Base-by-base conservation (phyloP, 192 early-diverging fungal genomes). In the Irineochytrium annulatum region DNA sequence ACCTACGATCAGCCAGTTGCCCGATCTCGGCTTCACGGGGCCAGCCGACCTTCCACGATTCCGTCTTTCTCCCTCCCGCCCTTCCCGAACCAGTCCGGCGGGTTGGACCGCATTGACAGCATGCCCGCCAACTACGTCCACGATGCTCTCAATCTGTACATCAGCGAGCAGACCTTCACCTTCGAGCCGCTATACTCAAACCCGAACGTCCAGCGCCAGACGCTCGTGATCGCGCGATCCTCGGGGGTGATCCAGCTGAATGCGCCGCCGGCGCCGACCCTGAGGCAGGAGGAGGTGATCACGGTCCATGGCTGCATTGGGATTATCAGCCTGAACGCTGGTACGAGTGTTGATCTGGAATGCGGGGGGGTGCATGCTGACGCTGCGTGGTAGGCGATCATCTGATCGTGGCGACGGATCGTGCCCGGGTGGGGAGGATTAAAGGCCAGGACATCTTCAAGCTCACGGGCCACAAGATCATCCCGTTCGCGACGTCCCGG, bases 251-350 rank as follows among this genome's bases (percentile, higher is more conserved):
- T 86, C 31, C 60, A 55, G 24, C 69, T 86, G 57, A 79, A 86
- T 63, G 76, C 83, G 16, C 77, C 77, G 32, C 77, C 77, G 0
- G 31, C 69, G 8, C 54, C 71, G 3, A 75, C 75, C 19, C 46
- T 75, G 26, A 43, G 62, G 8, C 82, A 87, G 4, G 77, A 82
- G 28, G 75, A 83, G 43, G 67, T 73, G 17, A 39, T 81, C 29
- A 76, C 44, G 20, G 79, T 89, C 14, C 79, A 78, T 60, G 91
- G 91, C 58, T 70, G 91, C 51, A 72, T 91, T 39, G 89, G 89
- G 28, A 77, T 91, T 45, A 75, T 90, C 32, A 64, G 69, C 24
- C 72, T 92, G 3, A 76, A 86, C 51, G 78, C 86, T 49, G 88
- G 89, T 87, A 68, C 52, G 63, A 35, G 17, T 20, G 43, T 51